Evolutionary conservation across 257 asterid genomes (phyloP).

Genomic region (Solanum pinnatisectum): DNA sequence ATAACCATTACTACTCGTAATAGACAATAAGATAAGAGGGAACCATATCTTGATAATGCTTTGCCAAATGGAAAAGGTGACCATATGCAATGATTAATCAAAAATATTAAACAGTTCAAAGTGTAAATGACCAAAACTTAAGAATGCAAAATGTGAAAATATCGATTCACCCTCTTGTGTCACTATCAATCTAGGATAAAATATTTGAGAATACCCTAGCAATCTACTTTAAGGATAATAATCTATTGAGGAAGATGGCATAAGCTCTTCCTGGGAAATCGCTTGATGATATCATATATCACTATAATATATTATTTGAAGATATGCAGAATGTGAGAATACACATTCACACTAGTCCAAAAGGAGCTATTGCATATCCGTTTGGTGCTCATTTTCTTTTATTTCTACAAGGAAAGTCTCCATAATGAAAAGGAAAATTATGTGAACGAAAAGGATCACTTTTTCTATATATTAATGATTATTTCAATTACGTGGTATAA

Average conservation of each 20-base stretch:
- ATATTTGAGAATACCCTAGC: conserved; percentile 35
- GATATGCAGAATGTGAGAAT: too few relatives aligned
- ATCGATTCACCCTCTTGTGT: not conserved
- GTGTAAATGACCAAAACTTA: not conserved
- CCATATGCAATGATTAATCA: not conserved
- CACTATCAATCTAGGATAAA: conserved; percentile 8
- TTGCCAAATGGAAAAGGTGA: not conserved
- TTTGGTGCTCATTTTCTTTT: too few relatives aligned
- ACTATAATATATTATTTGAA: too few relatives aligned
- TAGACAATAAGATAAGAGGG: not conserved
- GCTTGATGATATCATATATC: conserved; percentile 19
- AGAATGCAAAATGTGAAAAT: not conserved
- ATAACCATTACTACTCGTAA: not conserved
- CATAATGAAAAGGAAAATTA: too few relatives aligned
- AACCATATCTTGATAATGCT: not conserved
- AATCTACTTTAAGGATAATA: not conserved
- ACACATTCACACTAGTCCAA: too few relatives aligned
- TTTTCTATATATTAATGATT: too few relatives aligned
- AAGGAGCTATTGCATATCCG: too few relatives aligned
- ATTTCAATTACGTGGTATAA: too few relatives aligned
- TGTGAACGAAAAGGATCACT: too few relatives aligned
- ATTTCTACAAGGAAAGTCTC: too few relatives aligned
- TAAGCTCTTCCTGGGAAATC: conserved; percentile 29
- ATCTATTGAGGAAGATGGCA: conserved; percentile 24
- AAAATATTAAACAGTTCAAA: not conserved